A percentile compares a stretch with the other conserved stretches of the same genome.
These are phyloP conservation scores for Cinnamomum chago DNA, from an alignment of 164 flowering plant species.

Conservation along the genomic window DNA sequence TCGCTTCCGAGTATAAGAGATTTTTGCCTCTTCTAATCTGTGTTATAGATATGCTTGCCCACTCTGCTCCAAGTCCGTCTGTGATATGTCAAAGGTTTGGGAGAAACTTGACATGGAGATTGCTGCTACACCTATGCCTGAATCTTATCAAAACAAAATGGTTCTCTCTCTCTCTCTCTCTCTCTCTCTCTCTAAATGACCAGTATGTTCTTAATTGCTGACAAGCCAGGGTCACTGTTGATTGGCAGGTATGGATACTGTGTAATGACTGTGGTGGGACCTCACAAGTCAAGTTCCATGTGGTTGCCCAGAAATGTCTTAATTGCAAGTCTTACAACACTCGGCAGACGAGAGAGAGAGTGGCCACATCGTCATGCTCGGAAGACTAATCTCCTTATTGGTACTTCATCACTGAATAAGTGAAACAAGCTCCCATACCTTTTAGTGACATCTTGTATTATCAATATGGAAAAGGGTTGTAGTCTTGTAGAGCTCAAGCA, in stretches of 20 bases:
- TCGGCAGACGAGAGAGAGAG: conserved; percentile 47
- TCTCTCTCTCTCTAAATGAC: background rate
- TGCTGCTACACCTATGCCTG: conserved; percentile 90
- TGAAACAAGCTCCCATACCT: background rate
- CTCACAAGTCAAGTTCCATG: conserved; percentile 61
- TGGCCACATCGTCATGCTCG: background rate
- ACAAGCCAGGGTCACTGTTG: background rate
- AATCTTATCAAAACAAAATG: conserved; percentile 61
- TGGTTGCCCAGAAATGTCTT: conserved; percentile 78
- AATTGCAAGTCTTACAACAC: conserved; percentile 88
- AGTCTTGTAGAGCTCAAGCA: background rate
- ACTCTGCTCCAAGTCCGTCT: conserved; percentile 86
- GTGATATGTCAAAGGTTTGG: conserved; percentile 98
- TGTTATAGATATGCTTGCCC: conserved; percentile 81
- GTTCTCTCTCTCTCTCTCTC: conserved; percentile 27
- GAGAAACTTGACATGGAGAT: conserved; percentile 81
- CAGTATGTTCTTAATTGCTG: background rate
- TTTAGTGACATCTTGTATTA: background rate
- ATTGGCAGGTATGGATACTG: conserved; percentile 63
- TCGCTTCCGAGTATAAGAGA: background rate
- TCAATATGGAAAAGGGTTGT: background rate
- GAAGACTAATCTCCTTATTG: background rate
- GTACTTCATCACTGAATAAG: background rate
- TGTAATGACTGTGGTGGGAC: conserved; percentile 79
- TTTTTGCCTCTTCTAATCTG: background rate